A percentile compares a stretch with the other conserved stretches of the same genome.
phyloP scores from a whole-genome alignment of 1,284 basidiomycete genomes.

The Cryptococcus jaspeensis region DNA sequence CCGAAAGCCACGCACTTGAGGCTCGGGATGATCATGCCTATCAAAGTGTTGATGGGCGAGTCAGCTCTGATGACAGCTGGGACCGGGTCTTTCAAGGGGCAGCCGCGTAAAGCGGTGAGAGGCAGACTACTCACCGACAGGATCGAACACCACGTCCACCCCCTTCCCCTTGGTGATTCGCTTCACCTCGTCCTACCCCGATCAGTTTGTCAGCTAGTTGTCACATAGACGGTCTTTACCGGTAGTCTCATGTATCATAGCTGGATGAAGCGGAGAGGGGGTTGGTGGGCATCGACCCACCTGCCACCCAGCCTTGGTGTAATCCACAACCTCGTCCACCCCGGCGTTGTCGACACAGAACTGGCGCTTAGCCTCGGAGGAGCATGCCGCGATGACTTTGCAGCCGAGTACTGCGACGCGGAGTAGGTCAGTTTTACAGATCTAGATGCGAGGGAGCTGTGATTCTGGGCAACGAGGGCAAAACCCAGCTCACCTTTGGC shows the following conservation, averaged over 20 bases:
- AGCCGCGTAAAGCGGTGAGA: background rate
- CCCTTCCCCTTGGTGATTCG: slow-evolving; percentile 74
- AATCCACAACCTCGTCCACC: slow-evolving; percentile 52
- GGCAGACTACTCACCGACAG: slow-evolving; percentile 66
- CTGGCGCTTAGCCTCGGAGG: slow-evolving; percentile 49
- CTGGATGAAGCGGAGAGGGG: background rate
- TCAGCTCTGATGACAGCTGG: background rate
- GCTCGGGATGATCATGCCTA: slow-evolving; percentile 39
- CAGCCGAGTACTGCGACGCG: slow-evolving; percentile 42
- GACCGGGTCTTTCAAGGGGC: too few relatives aligned
- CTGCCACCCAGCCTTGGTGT: slow-evolving; percentile 51
- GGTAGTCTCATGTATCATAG: slow-evolving; percentile 47
- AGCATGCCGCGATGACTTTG: slow-evolving; percentile 55
- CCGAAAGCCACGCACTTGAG: slow-evolving; percentile 94
- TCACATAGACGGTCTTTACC: too few relatives aligned
- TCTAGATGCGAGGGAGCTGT: background rate
- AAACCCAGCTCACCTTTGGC: slow-evolving; percentile 60
- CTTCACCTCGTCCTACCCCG: slow-evolving; percentile 54
- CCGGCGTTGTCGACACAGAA: slow-evolving; percentile 50
- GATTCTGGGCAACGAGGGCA: too few relatives aligned
- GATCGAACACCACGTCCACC: slow-evolving; percentile 84
- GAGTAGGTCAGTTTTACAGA: background rate
- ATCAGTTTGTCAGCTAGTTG: slow-evolving; percentile 5
- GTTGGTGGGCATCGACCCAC: slow-evolving; percentile 17
- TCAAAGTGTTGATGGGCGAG: background rate